A percentile compares a stretch with the other conserved stretches of the same genome.
Evolutionary conservation across 2,329 filamentous ascomycete genomes (phyloP).

Genomic region (Blastomyces parvus): DNA sequence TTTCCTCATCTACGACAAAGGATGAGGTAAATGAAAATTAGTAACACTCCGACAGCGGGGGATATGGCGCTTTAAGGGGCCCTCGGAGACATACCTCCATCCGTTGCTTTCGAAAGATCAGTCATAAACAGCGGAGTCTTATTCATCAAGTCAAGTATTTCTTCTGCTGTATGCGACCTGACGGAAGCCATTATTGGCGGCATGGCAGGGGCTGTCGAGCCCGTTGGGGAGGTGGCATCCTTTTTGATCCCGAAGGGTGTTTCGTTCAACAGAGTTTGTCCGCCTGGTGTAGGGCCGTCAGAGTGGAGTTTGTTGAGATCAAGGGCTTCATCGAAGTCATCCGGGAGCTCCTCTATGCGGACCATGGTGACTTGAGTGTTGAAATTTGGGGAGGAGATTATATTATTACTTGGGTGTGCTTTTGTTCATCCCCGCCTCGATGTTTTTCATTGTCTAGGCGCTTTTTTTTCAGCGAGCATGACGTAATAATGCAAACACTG

Average conservation of each 20-base stretch:
- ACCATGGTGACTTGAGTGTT: conserved; percentile 38
- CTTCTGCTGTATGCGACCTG: conserved; percentile 48
- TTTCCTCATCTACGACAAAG: conserved; percentile 50
- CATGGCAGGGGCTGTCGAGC: conserved; percentile 38
- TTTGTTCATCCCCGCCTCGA: not conserved
- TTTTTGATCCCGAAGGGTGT: conserved; percentile 34
- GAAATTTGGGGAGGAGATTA: not conserved
- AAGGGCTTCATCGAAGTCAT: conserved; percentile 41
- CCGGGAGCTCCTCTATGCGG: conserved; percentile 42
- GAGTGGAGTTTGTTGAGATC: conserved; percentile 31
- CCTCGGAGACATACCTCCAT: conserved; percentile 36
- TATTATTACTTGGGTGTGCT: not conserved
- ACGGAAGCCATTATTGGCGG: conserved; percentile 52
- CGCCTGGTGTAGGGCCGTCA: conserved; percentile 7
- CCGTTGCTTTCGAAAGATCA: conserved; percentile 57
- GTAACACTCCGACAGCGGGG: not conserved
- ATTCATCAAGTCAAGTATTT: conserved; percentile 56
- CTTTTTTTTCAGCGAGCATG: not conserved
- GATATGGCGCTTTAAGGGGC: not conserved
- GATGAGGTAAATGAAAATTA: not conserved
- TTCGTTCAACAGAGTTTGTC: conserved; percentile 22
- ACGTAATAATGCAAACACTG: not conserved
- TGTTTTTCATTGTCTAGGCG: no score
- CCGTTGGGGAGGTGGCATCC: conserved; percentile 24
- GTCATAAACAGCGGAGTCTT: conserved; percentile 91